These are phyloP conservation scores for Neofusicoccum umdonicola DNA, from an alignment of 2,329 filamentous ascomycete species.

Conservation along the genomic window DNA sequence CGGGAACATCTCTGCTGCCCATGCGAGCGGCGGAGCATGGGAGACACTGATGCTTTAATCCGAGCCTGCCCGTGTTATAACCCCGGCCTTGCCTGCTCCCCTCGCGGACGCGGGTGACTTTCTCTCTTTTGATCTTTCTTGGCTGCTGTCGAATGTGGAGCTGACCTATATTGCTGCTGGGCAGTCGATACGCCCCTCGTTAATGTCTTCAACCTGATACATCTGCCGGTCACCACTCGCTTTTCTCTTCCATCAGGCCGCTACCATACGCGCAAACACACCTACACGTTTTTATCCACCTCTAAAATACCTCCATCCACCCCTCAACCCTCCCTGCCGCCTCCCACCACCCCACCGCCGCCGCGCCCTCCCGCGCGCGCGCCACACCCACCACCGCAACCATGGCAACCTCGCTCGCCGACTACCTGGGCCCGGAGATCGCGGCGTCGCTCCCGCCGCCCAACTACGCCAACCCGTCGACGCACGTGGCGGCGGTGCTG, in stretches of 20 bases:
- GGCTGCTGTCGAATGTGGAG: neutral
- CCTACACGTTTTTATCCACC: too few relatives aligned
- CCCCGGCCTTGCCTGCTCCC: neutral
- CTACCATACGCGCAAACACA: too few relatives aligned
- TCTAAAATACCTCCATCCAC: too few relatives aligned
- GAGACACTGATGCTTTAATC: too few relatives aligned
- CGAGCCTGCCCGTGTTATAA: too few relatives aligned
- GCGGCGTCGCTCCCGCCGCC: neutral
- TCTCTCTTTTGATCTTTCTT: neutral
- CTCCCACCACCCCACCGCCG: too few relatives aligned
- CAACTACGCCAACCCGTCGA: neutral
- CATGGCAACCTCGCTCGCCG: neutral
- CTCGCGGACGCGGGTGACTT: neutral
- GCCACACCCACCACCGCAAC: neutral
- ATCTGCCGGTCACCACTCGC: too few relatives aligned
- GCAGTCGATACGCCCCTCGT: neutral
- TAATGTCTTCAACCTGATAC: neutral
- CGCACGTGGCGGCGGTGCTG: constrained; percentile 10
- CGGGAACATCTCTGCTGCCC: too few relatives aligned
- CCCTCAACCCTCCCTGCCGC: too few relatives aligned
- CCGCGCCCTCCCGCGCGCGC: too few relatives aligned
- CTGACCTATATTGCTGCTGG: neutral
- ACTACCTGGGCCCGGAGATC: neutral
- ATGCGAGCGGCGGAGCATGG: too few relatives aligned
- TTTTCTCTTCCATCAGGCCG: too few relatives aligned